Percentiles rank a stretch among this genome's conserved stretches.
phyloP scores from a whole-genome alignment of 2,329 filamentous ascomycete genomes.

The Penicillium brevicompactum region DNA sequence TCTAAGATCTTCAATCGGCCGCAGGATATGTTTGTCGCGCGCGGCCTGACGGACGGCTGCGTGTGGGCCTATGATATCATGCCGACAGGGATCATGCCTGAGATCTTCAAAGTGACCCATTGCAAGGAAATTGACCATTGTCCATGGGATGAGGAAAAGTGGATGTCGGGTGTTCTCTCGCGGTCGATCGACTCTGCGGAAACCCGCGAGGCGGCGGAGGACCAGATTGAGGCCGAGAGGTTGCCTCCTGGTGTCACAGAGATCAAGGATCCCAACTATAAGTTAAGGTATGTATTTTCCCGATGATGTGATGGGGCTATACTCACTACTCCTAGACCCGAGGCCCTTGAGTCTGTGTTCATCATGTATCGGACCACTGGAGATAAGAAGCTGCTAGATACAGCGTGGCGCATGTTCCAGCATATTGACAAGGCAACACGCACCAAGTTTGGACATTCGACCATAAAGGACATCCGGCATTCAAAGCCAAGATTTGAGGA shows the following conservation, averaged over 20 bases:
- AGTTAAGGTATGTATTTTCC: conserved; percentile 28
- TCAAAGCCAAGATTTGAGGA: conserved; percentile 32
- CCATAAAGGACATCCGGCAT: conserved; percentile 45
- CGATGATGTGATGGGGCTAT: neutral
- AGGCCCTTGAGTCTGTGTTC: conserved; percentile 65
- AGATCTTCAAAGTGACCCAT: conserved; percentile 55
- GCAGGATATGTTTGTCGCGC: conserved; percentile 58
- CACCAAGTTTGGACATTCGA: conserved; percentile 48
- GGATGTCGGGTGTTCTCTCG: conserved; percentile 32
- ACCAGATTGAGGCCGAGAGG: conserved; percentile 20
- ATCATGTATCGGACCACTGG: conserved; percentile 63
- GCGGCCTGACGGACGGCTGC: conserved; percentile 61
- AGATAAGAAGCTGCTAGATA: conserved; percentile 49
- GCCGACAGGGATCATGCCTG: conserved; percentile 64
- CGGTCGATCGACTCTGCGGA: conserved; percentile 21
- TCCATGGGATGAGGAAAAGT: conserved; percentile 55
- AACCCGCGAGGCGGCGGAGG: conserved; percentile 19
- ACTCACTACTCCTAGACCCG: conserved; percentile 41
- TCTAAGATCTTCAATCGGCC: conserved; percentile 58
- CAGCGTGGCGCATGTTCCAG: conserved; percentile 54
- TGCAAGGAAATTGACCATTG: conserved; percentile 52
- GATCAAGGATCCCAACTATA: conserved; percentile 32
- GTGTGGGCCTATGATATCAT: conserved; percentile 63
- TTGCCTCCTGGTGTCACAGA: conserved; percentile 33
- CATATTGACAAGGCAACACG: conserved; percentile 47